Evolutionary conservation across 371 early-diverging fungal genomes (phyloP), one percentile per base, ranked within the genome.

Genomic region (Rhizopus sp.): DNA sequence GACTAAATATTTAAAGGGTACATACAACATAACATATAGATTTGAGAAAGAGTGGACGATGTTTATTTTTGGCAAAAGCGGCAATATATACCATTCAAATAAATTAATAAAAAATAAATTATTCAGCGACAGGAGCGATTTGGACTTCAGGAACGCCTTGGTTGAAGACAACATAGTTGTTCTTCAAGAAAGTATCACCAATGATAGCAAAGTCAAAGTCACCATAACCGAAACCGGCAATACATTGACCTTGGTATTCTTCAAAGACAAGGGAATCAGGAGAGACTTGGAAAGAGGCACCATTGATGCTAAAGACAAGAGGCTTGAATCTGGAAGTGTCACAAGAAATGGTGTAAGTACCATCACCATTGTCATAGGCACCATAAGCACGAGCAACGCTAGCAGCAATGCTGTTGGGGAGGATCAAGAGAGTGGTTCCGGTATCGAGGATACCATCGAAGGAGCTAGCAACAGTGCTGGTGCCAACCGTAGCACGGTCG

Each of bases 371-470:
- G 49, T 52, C 60, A 3, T 33, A 56, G 29, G 66, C 66, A 42
- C 57, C 57, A 34, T 60, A 60, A n/a, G 51, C 53, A 2, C 30
- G 13, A 31, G 66, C 66, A 37, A 60, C 40, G 1, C 34, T 31
- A 23, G 50, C 49, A 32, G 78, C 78, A 8, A 75, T 61, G n/a
- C 62, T 50, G 9, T 72, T 64, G 33, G 76, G 75, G 42, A 83
- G 72, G 32, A 85, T 70, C 59, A 85, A 68, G 32, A 86, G 64
- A 7, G 82, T 84, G 39, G 86, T 84, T 30, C 86, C 84, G 3
- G 86, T 86, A 50, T 86, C 86, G 40, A 86, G 53, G 54, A 84
- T 82, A 12, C 73, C 84, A 7, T 33, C n/a, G 53, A 57, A 60
- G 34, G 60, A 52, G 15, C 57, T 37, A 17, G 53, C 33, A 32